phyloP scores from a whole-genome alignment of 305 asterid genomes.

The Rubia occidens region DNA sequence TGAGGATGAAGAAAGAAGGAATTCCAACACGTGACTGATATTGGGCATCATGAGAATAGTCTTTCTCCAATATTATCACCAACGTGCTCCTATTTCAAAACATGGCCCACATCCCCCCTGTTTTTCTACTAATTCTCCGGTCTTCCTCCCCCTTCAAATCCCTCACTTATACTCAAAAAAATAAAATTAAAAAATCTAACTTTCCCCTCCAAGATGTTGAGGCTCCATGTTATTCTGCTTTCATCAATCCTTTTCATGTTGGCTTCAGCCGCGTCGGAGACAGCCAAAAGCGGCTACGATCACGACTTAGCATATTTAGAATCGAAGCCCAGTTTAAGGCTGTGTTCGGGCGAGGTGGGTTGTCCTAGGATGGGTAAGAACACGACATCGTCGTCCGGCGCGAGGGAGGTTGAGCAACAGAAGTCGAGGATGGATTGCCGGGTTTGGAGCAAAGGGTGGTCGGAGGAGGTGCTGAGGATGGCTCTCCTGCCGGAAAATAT shows the following conservation, averaged over 20 bases:
- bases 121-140: constrained; percentile 4
- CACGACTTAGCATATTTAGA: constrained; percentile 32
- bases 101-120: not conserved
- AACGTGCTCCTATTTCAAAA: constrained; percentile 41
- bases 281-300: constrained; percentile 5
- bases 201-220: not conserved
- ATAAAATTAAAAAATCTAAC: not conserved
- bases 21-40: constrained; percentile 16
- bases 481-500: constrained; percentile 34
- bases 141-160: not conserved
- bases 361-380: constrained; percentile 19
- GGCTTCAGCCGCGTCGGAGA: constrained; percentile 3
- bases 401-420: not conserved
- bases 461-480: constrained; percentile 37
- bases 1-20: not conserved
- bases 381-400: constrained; percentile 16
- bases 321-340: constrained; percentile 13
- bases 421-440: constrained; percentile 17
- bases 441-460: constrained; percentile 41
- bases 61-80: constrained; percentile 20
- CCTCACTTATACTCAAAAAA: not conserved
- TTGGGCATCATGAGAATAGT: constrained; percentile 1
- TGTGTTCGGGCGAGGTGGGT: constrained; percentile 10
- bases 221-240: not conserved
- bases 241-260: constrained; percentile 15